Percentiles rank a stretch among this genome's conserved stretches.
These are phyloP conservation scores for Lactifluus piperatus DNA, from an alignment of 768 basidiomycete species.

Conservation along the genomic window DNA sequence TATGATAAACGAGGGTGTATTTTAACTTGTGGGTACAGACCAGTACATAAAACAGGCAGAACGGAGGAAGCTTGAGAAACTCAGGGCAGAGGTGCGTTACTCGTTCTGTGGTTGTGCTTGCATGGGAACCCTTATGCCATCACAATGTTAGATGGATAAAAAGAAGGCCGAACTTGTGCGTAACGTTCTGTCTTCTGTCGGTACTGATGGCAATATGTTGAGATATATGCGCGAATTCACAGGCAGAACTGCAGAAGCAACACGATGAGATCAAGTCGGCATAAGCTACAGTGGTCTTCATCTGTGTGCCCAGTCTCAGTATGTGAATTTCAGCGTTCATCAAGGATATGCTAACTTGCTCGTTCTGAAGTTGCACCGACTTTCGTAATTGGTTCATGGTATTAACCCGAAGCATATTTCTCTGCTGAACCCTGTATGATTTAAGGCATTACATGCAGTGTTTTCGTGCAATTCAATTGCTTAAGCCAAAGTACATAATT, in stretches of 20 bases:
- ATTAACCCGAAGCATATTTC: not conserved
- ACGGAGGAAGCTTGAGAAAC: slow-evolving; percentile 45
- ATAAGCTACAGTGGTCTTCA: not conserved
- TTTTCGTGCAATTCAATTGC: not conserved
- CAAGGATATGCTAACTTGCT: not conserved
- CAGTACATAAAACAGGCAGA: slow-evolving; percentile 58
- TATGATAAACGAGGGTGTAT: not conserved
- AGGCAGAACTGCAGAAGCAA: slow-evolving; percentile 29
- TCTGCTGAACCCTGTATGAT: not conserved
- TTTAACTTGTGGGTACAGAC: slow-evolving; percentile 33
- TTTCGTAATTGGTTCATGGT: not conserved
- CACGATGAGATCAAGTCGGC: slow-evolving; percentile 18
- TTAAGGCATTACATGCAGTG: not conserved
- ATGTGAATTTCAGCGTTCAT: not conserved
- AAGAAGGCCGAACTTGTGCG: slow-evolving; percentile 29
- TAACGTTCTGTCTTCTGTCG: not conserved
- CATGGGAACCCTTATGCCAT: not conserved
- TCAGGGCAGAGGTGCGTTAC: slow-evolving; percentile 43
- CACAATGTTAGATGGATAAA: slow-evolving; percentile 23
- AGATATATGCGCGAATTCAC: not conserved
- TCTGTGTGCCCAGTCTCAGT: not conserved
- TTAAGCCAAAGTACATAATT: not conserved
- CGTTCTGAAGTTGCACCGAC: not conserved
- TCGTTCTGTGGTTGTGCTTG: not conserved
- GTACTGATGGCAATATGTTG: not conserved